Conservation (phyloP, 768 basidiomycete species). For the Asterophora parasitica region DNA sequence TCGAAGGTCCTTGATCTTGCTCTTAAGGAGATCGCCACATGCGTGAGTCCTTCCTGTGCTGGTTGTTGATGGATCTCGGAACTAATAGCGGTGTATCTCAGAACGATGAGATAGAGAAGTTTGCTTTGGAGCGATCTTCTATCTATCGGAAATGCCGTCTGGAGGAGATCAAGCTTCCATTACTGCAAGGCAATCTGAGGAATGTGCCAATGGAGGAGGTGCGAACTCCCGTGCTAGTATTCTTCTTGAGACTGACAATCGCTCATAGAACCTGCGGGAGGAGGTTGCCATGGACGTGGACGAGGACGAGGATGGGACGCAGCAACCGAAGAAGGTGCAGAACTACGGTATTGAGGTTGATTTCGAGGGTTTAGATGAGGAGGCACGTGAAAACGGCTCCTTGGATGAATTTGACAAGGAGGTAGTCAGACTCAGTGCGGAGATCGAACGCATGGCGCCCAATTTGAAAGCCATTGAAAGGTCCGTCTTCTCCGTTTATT, state of each 20-base stretch:
- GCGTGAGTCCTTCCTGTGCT: slow-evolving; percentile 38
- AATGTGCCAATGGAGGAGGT: slow-evolving; percentile 97
- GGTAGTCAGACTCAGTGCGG: slow-evolving; percentile 63
- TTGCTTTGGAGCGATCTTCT: slow-evolving; percentile 77
- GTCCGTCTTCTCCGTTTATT: slow-evolving; percentile 33
- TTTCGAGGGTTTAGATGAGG: slow-evolving; percentile 69
- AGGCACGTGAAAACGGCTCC: slow-evolving; percentile 67
- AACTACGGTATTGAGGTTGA: slow-evolving; percentile 91
- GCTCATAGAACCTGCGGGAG: slow-evolving; percentile 66
- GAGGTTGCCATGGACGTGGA: slow-evolving; percentile 92
- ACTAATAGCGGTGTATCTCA: slow-evolving; percentile 12
- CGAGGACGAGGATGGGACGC: slow-evolving; percentile 78
- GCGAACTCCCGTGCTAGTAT: slow-evolving; percentile 7
- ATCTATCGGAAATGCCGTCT: slow-evolving; percentile 90
- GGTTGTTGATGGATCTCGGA: neutral
- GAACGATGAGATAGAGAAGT: slow-evolving; percentile 84
- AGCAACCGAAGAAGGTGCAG: slow-evolving; percentile 62
- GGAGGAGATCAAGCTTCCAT: slow-evolving; percentile 84
- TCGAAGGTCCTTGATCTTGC: slow-evolving; percentile 79
- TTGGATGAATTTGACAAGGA: slow-evolving; percentile 69
- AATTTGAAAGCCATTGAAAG: slow-evolving; percentile 96
- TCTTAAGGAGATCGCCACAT: slow-evolving; percentile 82
- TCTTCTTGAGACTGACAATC: slow-evolving; percentile 5
- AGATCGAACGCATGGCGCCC: slow-evolving; percentile 92
- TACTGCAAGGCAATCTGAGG: slow-evolving; percentile 69